These are phyloP conservation scores for Alternaria triticimaculans DNA, from an alignment of 2,329 filamentous ascomycete genomes.

Conservation along the genomic window DNA sequence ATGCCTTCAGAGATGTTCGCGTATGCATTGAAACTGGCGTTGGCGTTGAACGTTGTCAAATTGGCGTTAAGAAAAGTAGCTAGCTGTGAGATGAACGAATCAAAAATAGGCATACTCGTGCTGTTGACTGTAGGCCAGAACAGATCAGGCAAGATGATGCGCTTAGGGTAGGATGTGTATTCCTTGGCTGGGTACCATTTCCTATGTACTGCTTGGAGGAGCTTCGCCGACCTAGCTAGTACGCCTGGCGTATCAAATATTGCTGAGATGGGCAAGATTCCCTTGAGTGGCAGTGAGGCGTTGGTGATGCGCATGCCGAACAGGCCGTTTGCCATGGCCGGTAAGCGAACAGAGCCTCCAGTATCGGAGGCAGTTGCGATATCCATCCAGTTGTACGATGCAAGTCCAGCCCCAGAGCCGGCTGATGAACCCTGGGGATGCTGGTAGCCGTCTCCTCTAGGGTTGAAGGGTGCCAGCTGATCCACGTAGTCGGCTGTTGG, in stretches of 20 bases:
- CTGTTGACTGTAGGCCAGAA: constrained; percentile 16
- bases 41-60: constrained; percentile 5
- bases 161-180: constrained; percentile 13
- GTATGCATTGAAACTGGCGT: constrained; percentile 17
- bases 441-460: constrained; percentile 37
- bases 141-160: constrained; percentile 11
- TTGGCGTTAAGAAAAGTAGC: constrained; percentile 13
- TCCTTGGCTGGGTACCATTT: constrained; percentile 7
- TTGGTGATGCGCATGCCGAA: constrained; percentile 20
- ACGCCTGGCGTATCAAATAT: constrained; percentile 22
- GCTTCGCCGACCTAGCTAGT: constrained; percentile 16
- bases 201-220: constrained; percentile 18
- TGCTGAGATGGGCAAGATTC: constrained; percentile 17
- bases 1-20: constrained; percentile 10
- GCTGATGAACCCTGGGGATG: constrained; percentile 13
- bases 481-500: constrained; percentile 37
- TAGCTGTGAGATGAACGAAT: constrained; percentile 10
- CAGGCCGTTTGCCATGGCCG: constrained; percentile 12
- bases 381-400: constrained; percentile 26
- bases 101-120: constrained; percentile 17
- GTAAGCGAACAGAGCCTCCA: constrained; percentile 13
- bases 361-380: constrained; percentile 22
- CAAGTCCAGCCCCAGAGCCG: constrained; percentile 14
- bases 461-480: constrained; percentile 38
- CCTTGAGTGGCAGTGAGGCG: constrained; percentile 15